These are phyloP conservation scores for bread wheat (Triticum aestivum) DNA, from an alignment of 176 grass and related monocot genomes.

Conservation along the genomic window IWGSC_CS_RefSeq_v2.1 NC_057813.1:216744721-216745220, in stretches of 20 bases:
- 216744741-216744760: conserved; percentile 95
- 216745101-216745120: conserved; percentile 60
- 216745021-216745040: neutral
- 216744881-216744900: conserved; percentile 54
- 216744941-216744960: conserved; percentile 45
- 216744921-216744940: conserved; percentile 41
- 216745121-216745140: conserved; percentile 80
- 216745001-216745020: neutral
- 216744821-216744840: conserved; percentile 59
- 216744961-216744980: conserved; percentile 43
- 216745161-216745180: conserved; percentile 62
- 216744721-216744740: neutral
- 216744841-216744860: conserved; percentile 48
- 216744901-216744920: conserved; percentile 37
- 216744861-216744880: conserved; percentile 57
- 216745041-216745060: neutral
- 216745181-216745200: conserved; percentile 61
- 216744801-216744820: conserved; percentile 86
- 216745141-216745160: conserved; percentile 48
- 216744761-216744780: conserved; percentile 95
- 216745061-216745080: conserved; percentile 33
- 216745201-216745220: conserved; percentile 37
- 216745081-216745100: conserved; percentile 48
- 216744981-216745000: neutral
- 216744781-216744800: conserved; percentile 96